Evolutionary conservation across 2,329 filamentous ascomycete species (phyloP), one percentile per base, ranked within the genome.

Genomic region (Nannizziopsis arthrosporioides): DNA sequence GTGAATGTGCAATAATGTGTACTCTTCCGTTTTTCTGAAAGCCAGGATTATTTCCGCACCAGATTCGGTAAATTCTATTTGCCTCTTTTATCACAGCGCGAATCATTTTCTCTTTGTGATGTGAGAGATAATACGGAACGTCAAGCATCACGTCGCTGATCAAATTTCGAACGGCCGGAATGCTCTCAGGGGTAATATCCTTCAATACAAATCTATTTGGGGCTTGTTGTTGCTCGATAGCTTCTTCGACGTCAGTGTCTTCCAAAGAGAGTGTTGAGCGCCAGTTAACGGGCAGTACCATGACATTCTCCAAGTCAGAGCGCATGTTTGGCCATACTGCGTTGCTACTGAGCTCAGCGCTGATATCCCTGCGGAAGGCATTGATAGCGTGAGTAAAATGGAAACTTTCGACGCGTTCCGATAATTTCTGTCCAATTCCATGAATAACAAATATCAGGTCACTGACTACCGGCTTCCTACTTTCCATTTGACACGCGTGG

Each of bases 111-210:
- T 82, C 78, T 59, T 96, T 94, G 67, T 96, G 90, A 51, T 93
- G 85, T 0, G 90, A 96, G 68, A 98, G 82, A 68, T 96, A 98
- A 62, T 94, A 96, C 0, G 92, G 92, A 43, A 98, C 90, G 62
- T 98, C 92, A 43, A 96, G 82, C 87, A 98, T 95, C 57, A 98
- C 87, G 63, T 98, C 92, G 37, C 85, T 93, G 52, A 98, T 93
- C 61, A 98, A 80, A 60, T 84, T 86, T 40, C 92, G 82, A n/a
- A 98, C 84, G 0, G 86, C 88, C 0, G 90, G 89, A 27, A 98
- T 85, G 0, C 86, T 92, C 37, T 82, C 78, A 1, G 88, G 89
- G 4, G 94, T 94, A 55, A 98, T 95, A 56, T 96, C 89, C 56
- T 89, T 84, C 11, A 98, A 72, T 0, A 73, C 73, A 60, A 79